A percentile compares a stretch with the other conserved stretches of the same genome.
Conservation (phyloP, 176 grass and related monocot genomes). For the Lolium multiflorum region DNA sequence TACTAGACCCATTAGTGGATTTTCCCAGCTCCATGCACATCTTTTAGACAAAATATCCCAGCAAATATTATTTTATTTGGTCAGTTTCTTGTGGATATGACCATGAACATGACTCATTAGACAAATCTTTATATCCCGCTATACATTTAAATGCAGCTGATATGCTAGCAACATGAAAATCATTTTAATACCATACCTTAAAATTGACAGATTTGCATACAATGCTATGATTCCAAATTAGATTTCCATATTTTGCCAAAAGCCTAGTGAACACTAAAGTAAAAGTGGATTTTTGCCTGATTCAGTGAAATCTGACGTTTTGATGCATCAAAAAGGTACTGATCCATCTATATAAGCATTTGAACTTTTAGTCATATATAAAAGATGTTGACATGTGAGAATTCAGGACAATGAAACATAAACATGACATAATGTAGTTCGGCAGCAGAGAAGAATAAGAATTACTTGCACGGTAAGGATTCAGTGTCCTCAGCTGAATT, state of each 20-base stretch:
- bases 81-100: no score
- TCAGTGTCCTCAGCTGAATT: slow-evolving; percentile 91
- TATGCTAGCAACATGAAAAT: neutral
- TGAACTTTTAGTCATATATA: neutral
- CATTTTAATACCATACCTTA: neutral
- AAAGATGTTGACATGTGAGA: neutral
- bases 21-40: no score
- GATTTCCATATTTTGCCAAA: neutral
- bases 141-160: no score
- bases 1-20: no score
- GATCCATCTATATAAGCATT: neutral
- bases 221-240: neutral
- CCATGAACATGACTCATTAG: no score
- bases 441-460: slow-evolving; percentile 36
- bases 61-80: no score
- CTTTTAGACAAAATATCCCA: no score
- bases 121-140: no score
- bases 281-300: neutral
- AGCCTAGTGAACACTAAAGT: neutral
- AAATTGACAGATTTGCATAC: slow-evolving; percentile 4
- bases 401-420: slow-evolving; percentile 31
- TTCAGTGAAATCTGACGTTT: neutral
- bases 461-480: slow-evolving; percentile 97
- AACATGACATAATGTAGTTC: slow-evolving; percentile 19
- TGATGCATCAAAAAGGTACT: neutral